Evolutionary conservation across 139 green algal genomes (phyloP).

Genomic region (Tetradesmus lagerheimii): DNA sequence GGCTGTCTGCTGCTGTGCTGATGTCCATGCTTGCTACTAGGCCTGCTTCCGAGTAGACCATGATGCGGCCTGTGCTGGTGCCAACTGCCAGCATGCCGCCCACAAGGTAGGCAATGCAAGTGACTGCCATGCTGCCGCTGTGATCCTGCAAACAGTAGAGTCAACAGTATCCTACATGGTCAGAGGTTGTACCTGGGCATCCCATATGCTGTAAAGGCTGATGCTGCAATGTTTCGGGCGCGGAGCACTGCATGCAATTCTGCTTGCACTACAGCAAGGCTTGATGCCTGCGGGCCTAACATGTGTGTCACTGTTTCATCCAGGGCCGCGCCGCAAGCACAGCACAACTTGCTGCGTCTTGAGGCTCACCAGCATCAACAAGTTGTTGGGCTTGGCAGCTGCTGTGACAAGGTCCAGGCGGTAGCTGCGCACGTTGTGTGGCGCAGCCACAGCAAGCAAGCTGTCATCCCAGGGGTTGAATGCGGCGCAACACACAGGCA

Average conservation of each 20-base stretch:
- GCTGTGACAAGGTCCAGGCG: neutral
- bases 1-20: neutral
- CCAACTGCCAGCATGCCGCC: constrained; percentile 42
- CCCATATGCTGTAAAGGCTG: neutral
- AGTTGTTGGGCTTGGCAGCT: constrained; percentile 3
- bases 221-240: neutral
- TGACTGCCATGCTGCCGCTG: neutral
- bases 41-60: constrained; percentile 15
- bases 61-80: constrained; percentile 15
- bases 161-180: neutral
- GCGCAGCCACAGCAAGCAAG: constrained; percentile 17
- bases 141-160: constrained; percentile 8
- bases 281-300: neutral
- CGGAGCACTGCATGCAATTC: neutral
- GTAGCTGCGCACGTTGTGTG: constrained; percentile 11
- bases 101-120: constrained; percentile 32
- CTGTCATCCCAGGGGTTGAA: constrained; percentile 47
- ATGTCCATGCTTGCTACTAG: neutral
- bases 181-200: neutral
- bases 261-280: neutral
- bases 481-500: neutral
- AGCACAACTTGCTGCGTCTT: neutral
- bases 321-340: neutral
- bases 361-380: constrained; percentile 30
- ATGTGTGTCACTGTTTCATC: too few relatives aligned